Conservation (phyloP, 371 early-diverging fungal genomes). For the Umbelopsis sp. region DNA sequence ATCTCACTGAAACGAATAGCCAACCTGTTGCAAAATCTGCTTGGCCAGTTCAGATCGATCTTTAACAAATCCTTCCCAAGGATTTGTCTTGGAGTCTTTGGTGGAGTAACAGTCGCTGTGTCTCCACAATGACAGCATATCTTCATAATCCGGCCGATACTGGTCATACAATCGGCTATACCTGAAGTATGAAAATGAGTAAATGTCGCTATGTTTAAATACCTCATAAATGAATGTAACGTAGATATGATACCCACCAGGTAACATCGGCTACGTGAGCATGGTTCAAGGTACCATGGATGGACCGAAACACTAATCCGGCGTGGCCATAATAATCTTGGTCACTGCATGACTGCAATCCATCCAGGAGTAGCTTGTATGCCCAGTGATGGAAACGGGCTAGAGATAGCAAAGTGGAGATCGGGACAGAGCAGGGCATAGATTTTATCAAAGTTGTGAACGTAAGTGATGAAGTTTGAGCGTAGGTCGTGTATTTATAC, state of each 20-base stretch:
- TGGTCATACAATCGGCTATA: neutral
- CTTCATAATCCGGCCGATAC: slow-evolving; percentile 5
- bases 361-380: slow-evolving; percentile 18
- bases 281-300: slow-evolving; percentile 36
- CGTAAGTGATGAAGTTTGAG: too few relatives aligned
- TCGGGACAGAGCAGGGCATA: slow-evolving; percentile 3
- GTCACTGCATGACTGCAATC: slow-evolving; percentile 11
- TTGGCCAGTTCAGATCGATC: neutral
- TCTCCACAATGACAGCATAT: neutral
- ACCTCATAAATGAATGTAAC: neutral
- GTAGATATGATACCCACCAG: slow-evolving; percentile 22
- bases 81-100: neutral
- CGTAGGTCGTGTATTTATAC: too few relatives aligned
- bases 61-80: slow-evolving; percentile 1
- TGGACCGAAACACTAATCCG: slow-evolving; percentile 32
- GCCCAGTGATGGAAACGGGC: slow-evolving; percentile 29
- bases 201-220: neutral
- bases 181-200: neutral
- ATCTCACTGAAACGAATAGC: neutral
- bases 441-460: too few relatives aligned
- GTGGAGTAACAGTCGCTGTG: neutral
- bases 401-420: neutral
- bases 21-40: neutral
- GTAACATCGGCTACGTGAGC: slow-evolving; percentile 21
- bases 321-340: slow-evolving; percentile 25